A percentile compares a stretch with the other conserved stretches of the same genome.
These are phyloP conservation scores for Globisporangium paroecandrum DNA, from an alignment of 352 stramenopile genomes.

Conservation along the genomic window DNA sequence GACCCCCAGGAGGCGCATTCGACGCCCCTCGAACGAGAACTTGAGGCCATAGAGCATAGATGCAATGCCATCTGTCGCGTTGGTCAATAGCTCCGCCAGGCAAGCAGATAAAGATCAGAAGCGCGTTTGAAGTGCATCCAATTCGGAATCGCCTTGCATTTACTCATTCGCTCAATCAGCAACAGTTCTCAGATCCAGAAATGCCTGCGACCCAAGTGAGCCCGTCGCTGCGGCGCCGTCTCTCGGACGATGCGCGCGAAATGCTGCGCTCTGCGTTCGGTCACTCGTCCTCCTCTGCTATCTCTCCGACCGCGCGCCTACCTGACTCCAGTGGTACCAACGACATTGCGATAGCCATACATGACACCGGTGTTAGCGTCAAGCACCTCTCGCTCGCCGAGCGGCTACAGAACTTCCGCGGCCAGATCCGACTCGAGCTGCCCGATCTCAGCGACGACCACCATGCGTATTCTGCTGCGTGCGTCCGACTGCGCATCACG, in stretches of 20 bases:
- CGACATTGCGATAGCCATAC: not conserved
- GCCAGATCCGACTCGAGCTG: constrained; percentile 37
- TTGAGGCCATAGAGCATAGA: not conserved
- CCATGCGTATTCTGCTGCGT: not conserved
- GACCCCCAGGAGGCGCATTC: not conserved
- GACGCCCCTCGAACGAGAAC: not conserved
- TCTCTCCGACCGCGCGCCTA: not conserved
- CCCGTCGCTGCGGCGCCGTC: constrained; percentile 38
- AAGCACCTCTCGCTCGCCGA: constrained; percentile 29
- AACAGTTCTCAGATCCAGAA: constrained; percentile 6
- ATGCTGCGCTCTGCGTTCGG: constrained; percentile 39
- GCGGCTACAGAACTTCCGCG: constrained; percentile 46
- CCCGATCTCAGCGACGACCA: constrained; percentile 7
- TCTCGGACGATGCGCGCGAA: constrained; percentile 61
- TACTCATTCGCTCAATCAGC: not conserved
- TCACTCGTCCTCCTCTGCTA: not conserved
- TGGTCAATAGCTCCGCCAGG: not conserved
- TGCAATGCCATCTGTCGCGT: not conserved
- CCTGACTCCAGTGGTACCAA: not conserved
- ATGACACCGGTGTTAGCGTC: constrained; percentile 2
- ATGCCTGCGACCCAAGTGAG: constrained; percentile 56
- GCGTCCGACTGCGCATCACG: constrained; percentile 31
- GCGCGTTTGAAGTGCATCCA: not conserved
- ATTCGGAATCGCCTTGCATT: constrained; percentile 5
- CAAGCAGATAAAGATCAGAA: not conserved